These are phyloP conservation scores for Cutaneotrichosporon arboriforme DNA, from an alignment of 1,284 basidiomycete genomes.

Conservation along the genomic window DNA sequence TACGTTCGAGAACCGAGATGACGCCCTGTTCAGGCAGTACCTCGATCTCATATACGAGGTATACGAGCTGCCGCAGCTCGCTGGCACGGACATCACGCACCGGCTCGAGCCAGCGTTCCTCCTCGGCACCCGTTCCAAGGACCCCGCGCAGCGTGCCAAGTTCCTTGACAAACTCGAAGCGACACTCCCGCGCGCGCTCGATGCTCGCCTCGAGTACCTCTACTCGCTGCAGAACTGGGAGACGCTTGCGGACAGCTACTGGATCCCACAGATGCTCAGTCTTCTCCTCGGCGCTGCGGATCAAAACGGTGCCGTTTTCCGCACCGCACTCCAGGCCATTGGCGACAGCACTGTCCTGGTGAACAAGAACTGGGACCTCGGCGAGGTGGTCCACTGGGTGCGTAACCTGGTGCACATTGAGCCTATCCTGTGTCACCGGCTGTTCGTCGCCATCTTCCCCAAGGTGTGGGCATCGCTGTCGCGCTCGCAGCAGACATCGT, in stretches of 20 bases:
- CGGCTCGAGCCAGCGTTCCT: slow-evolving; percentile 91
- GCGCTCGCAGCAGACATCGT: slow-evolving; percentile 79
- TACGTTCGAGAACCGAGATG: slow-evolving; percentile 72
- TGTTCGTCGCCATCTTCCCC: slow-evolving; percentile 88
- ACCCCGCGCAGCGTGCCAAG: slow-evolving; percentile 69
- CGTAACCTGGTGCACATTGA: slow-evolving; percentile 82
- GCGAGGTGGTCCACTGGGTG: slow-evolving; percentile 66
- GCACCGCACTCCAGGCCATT: slow-evolving; percentile 15
- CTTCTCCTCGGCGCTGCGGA: slow-evolving; percentile 82
- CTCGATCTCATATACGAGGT: slow-evolving; percentile 90
- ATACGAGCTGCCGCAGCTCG: slow-evolving; percentile 78
- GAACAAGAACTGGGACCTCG: slow-evolving; percentile 41
- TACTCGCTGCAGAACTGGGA: slow-evolving; percentile 97
- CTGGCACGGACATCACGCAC: slow-evolving; percentile 88
- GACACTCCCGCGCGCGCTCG: slow-evolving; percentile 77
- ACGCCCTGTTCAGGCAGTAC: slow-evolving; percentile 75
- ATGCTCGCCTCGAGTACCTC: slow-evolving; percentile 80
- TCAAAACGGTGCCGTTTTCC: slow-evolving; percentile 51
- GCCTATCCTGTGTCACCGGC: slow-evolving; percentile 67
- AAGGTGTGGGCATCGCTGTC: slow-evolving; percentile 83
- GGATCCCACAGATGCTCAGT: slow-evolving; percentile 89
- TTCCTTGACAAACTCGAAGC: slow-evolving; percentile 90
- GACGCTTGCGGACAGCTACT: slow-evolving; percentile 83
- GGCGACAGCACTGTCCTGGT: slow-evolving; percentile 25
- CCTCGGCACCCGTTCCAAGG: slow-evolving; percentile 80